Conservation (phyloP, 257 asterid genomes). For the Buddleja alternifolia region DNA sequence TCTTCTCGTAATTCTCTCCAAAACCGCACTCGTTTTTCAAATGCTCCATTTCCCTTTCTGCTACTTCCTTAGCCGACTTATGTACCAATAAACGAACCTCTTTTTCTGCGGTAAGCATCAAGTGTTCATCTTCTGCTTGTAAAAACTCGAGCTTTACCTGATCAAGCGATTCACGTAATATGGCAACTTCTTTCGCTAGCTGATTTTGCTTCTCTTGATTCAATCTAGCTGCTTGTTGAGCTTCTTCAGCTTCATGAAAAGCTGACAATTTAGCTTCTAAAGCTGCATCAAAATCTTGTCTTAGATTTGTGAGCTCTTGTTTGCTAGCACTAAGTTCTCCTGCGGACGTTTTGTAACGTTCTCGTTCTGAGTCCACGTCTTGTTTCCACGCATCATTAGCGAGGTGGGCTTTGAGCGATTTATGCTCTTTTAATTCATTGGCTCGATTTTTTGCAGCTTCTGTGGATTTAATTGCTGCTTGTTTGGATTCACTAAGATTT, state of each 20-base stretch:
- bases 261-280: slow-evolving; percentile 72
- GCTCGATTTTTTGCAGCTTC: slow-evolving; percentile 59
- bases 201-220: slow-evolving; percentile 45
- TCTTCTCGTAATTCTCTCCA: slow-evolving; percentile 44
- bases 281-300: slow-evolving; percentile 81
- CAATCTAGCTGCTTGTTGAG: slow-evolving; percentile 45
- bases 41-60: slow-evolving; percentile 45
- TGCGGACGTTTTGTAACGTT: slow-evolving; percentile 63
- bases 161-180: slow-evolving; percentile 42
- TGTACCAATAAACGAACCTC: slow-evolving; percentile 59
- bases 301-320: slow-evolving; percentile 74
- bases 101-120: slow-evolving; percentile 54
- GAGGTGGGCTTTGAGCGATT: slow-evolving; percentile 44
- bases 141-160: slow-evolving; percentile 59
- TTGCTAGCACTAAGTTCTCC: slow-evolving; percentile 63
- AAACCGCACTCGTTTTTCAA: slow-evolving; percentile 47
- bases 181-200: slow-evolving; percentile 53
- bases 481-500: slow-evolving; percentile 77
- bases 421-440: slow-evolving; percentile 58
- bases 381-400: slow-evolving; percentile 64
- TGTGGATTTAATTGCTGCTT: slow-evolving; percentile 60
- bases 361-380: slow-evolving; percentile 60
- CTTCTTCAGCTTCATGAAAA: slow-evolving; percentile 64
- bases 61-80: slow-evolving; percentile 54
- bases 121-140: slow-evolving; percentile 65